A percentile compares a stretch with the other conserved stretches of the same genome.
Conservation (phyloP, 2,329 filamentous ascomycete genomes). For the Aureobasidium subglaciale region DNA sequence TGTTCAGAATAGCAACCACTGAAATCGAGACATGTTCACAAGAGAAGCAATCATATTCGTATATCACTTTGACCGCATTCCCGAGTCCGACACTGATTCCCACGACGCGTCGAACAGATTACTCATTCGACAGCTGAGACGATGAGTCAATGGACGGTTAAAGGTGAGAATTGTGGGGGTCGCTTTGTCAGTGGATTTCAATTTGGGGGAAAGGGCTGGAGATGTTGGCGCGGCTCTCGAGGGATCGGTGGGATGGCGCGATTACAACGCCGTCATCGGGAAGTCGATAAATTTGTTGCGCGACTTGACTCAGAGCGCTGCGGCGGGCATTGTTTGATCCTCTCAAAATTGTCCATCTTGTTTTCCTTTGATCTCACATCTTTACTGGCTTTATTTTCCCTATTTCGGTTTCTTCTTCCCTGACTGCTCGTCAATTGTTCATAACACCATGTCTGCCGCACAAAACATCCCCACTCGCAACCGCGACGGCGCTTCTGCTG, state of each 20-base stretch:
- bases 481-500: slow-evolving; percentile 23
- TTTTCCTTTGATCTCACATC: background rate
- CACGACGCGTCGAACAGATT: no score
- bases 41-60: no score
- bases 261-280: slow-evolving; percentile 7
- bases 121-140: background rate
- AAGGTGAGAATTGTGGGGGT: background rate
- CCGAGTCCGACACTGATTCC: no score
- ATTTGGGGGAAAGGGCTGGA: background rate
- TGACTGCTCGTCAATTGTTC: background rate
- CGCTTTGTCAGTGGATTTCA: background rate
- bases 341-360: background rate
- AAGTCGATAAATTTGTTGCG: slow-evolving; percentile 6
- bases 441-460: slow-evolving; percentile 27
- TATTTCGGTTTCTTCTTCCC: background rate
- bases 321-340: background rate
- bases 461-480: slow-evolving; percentile 29
- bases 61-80: no score
- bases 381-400: background rate
- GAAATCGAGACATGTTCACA: background rate
- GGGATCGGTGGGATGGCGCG: background rate
- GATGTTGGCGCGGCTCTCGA: background rate
- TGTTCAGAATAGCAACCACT: background rate
- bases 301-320: background rate
- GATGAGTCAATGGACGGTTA: background rate